Percentiles rank a stretch among this genome's conserved stretches.
Evolutionary conservation across 495 filamentous ascomycete species (phyloP).

Genomic region (Trypethelium eluteriae): DNA sequence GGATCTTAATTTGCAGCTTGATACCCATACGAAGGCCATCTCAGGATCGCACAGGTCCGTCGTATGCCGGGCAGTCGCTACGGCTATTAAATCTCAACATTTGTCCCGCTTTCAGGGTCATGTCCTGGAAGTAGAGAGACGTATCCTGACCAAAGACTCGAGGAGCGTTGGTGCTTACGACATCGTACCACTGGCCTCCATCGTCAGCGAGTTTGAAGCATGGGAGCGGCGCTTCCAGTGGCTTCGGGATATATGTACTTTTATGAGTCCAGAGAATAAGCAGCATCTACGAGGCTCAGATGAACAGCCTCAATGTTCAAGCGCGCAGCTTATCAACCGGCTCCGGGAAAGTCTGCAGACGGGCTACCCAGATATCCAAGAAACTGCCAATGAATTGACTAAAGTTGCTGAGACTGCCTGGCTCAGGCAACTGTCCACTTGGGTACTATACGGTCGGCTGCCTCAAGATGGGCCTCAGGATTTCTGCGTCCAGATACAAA

Average conservation of each 20-base stretch:
- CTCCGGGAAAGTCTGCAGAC: conserved; percentile 68
- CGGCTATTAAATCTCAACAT: conserved; percentile 62
- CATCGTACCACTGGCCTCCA: conserved; percentile 79
- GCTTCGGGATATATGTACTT: conserved; percentile 64
- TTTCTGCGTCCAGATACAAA: conserved; percentile 63
- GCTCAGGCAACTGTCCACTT: conserved; percentile 81
- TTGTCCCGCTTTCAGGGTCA: conserved; percentile 72
- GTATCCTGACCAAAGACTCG: conserved; percentile 63
- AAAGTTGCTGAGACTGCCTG: conserved; percentile 77
- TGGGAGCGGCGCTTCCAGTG: conserved; percentile 82
- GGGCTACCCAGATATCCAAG: conserved; percentile 80
- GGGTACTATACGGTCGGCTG: conserved; percentile 80
- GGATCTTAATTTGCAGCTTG: conserved; percentile 63
- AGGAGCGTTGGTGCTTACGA: conserved; percentile 78
- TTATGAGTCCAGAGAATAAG: conserved; percentile 45
- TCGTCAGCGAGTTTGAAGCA: conserved; percentile 72
- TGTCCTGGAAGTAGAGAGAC: conserved; percentile 74
- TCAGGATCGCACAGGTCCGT: conserved; percentile 62
- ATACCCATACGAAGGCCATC: conserved; percentile 54
- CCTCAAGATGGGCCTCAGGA: conserved; percentile 65
- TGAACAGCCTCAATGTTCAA: conserved; percentile 38
- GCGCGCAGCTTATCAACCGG: conserved; percentile 66
- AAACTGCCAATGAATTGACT: conserved; percentile 60
- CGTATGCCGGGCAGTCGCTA: conserved; percentile 82
- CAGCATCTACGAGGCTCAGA: conserved; percentile 14